Base-by-base conservation (phyloP, 2,329 filamentous ascomycete genomes). In the Onygenales sp. region DNA sequence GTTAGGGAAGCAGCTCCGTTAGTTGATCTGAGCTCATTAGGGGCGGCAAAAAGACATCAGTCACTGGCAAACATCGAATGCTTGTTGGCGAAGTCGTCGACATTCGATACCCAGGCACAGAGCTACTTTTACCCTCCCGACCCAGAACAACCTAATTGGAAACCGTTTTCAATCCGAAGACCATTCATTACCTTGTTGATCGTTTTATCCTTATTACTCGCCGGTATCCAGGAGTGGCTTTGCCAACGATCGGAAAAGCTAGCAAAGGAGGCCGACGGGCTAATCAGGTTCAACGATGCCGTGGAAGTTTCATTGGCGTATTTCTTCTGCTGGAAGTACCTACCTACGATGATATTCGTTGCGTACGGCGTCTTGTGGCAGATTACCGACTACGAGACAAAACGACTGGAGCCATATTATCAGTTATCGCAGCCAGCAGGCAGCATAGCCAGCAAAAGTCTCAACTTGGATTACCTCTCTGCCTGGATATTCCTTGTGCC, bases 351-450 rank as follows among this genome's bases (percentile, higher is more conserved):
- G 47, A 61, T 74, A n/a, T 71, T 75, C 36, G 72, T 78, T 47
- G 67, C 68, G 21, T 78, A 75, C 54, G 74, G 75, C 45, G 72
- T 77, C 10, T 57, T 76, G 10, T 77, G 74, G 71, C 74, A 76
- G 54, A 72, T 77, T 55, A 69, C 72, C 32, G 75, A 77, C 55
- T 78, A 73, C 49, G 74, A 78, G 41, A 72, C 76, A 46, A 75
- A 76, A 57, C 71, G 75, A n/a, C 59, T 78, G 33, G 75, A 77
- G 54, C 74, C 75, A 5, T 78, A 71, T 55, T 78, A 77, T 55
- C 75, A 69, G 52, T 59, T 70, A 7, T 69, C 67, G 3, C 64
- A 63, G 52, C 62, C 61, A 11, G 60, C 58, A 11, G 67, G 67
- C 3, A 66, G 63, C 36, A 60, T 59, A 13, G 67, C 67, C 7